Conservation (phyloP, 2,329 filamentous ascomycete genomes). For the Alternaria brassicicola region DNA sequence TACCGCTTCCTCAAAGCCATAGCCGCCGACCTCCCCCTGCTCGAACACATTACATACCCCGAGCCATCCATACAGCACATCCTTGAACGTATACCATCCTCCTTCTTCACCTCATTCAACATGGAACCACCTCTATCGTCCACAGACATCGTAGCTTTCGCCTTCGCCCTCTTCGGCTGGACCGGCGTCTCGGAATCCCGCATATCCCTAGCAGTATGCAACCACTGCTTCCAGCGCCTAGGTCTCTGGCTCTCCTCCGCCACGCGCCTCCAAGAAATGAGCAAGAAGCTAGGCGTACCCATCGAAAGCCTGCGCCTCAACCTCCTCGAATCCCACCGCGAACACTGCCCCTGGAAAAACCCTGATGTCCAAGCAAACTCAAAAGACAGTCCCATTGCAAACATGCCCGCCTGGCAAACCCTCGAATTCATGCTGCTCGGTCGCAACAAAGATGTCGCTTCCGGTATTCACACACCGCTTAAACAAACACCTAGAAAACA, state of each 20-base stretch:
- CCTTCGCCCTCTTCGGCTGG: constrained; percentile 56
- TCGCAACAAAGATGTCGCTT: constrained; percentile 16
- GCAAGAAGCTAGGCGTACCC: constrained; percentile 39
- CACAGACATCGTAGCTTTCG: constrained; percentile 35
- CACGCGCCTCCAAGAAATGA: constrained; percentile 42
- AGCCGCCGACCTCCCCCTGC: constrained; percentile 39
- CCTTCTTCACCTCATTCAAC: constrained; percentile 30
- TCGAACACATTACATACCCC: constrained; percentile 43
- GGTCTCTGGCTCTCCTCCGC: constrained; percentile 86
- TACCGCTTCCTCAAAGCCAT: constrained; percentile 49
- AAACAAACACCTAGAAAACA: constrained; percentile 8
- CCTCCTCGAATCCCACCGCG: constrained; percentile 47
- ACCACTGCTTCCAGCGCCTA: constrained; percentile 83
- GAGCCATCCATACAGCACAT: constrained; percentile 35
- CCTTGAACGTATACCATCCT: constrained; percentile 31
- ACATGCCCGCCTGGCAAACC: constrained; percentile 46
- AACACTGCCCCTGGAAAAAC: constrained; percentile 52
- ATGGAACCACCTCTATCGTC: constrained; percentile 25
- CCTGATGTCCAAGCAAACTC: constrained; percentile 41
- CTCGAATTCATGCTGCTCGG: constrained; percentile 42
- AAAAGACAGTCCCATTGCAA: constrained; percentile 36
- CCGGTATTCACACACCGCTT: neutral
- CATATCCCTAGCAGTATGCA: constrained; percentile 77
- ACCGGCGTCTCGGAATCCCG: constrained; percentile 63
- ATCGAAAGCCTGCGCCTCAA: constrained; percentile 43